Base-by-base conservation (phyloP, 768 basidiomycete genomes). In the Tulasnella sp. region DNA sequence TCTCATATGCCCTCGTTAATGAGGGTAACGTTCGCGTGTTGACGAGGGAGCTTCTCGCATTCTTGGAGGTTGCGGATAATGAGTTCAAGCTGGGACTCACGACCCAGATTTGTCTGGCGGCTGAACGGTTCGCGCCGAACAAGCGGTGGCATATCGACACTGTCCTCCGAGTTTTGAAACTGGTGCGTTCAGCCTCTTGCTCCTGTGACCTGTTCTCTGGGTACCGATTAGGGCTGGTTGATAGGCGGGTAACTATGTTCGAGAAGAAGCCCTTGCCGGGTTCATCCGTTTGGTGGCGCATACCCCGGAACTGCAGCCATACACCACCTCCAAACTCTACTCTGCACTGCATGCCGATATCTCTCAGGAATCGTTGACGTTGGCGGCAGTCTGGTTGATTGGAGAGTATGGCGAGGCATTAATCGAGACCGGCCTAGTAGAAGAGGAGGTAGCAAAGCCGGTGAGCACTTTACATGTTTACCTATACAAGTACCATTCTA, bases 71-170 rank as follows among this genome's bases (percentile, higher is more conserved):
- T 19, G 94, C 96, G 29, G 96, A 98, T 67, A 93, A 97, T 63
- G 96, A 99, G 69, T 99, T 99, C 76, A 99, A 99, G 73, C 80
- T 91, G 12, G 87, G 91, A 0, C 86, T 99, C 83, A 99, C 96
- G 0, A 97, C 94, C 0, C 94, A 99, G 70, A 92, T 99, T 49
- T 90, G 85, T 55, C 75, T 97, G 24, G 94, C 92, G 1, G 96
- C 96, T 0, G 96, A 99, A 71, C 78, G 92, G 46, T 98, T 90
- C 68, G 94, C 94, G 0, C 96, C 96, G 0, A 97, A 94, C 71
- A 93, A 93, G 72, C 79, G 96, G 63, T 99, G 94, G 94, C 96
- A 99, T 69, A 99, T 99, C 53, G 96, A 98, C 70, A 98, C 96
- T 0, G 89, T 97, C 3, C 72, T 99, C 49, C 80, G 96, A 27